A percentile compares a stretch with the other conserved stretches of the same genome.
phyloP scores from a whole-genome alignment of 1,284 basidiomycete genomes.

The Fistulinella cinereoalba region DNA sequence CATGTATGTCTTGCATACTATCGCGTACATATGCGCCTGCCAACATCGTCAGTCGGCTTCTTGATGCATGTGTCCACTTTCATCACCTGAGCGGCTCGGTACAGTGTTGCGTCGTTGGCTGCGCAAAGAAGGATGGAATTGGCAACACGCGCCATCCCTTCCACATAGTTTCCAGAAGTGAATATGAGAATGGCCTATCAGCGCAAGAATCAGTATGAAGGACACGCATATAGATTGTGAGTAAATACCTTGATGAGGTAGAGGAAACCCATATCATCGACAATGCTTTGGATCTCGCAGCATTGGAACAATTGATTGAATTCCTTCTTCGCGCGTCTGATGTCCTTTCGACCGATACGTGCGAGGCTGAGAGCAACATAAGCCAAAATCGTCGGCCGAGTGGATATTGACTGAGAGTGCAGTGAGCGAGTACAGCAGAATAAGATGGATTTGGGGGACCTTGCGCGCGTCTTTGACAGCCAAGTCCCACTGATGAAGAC shows the following conservation, averaged over 20 bases:
- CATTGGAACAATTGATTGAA: not conserved
- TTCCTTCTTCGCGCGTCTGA: not conserved
- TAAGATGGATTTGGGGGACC: not conserved
- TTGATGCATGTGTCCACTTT: not conserved
- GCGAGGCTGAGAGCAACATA: not conserved
- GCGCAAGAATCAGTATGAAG: not conserved
- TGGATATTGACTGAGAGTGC: not conserved
- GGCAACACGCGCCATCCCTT: not conserved
- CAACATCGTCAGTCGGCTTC: not conserved
- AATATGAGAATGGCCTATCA: not conserved
- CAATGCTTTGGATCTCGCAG: not conserved
- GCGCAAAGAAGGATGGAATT: not conserved
- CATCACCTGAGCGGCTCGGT: not conserved
- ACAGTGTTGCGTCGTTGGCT: not conserved
- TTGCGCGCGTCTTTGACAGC: not conserved
- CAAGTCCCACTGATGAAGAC: not conserved
- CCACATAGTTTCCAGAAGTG: not conserved
- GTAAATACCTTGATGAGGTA: not conserved
- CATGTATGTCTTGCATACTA: not conserved
- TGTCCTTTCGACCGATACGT: not conserved
- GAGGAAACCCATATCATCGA: not conserved
- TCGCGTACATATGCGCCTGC: not conserved
- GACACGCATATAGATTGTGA: too few species aligned
- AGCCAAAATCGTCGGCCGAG: not conserved
- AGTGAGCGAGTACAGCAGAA: not conserved